Conservation (phyloP, 306 rosid species). For the Albizia julibrissin region DNA sequence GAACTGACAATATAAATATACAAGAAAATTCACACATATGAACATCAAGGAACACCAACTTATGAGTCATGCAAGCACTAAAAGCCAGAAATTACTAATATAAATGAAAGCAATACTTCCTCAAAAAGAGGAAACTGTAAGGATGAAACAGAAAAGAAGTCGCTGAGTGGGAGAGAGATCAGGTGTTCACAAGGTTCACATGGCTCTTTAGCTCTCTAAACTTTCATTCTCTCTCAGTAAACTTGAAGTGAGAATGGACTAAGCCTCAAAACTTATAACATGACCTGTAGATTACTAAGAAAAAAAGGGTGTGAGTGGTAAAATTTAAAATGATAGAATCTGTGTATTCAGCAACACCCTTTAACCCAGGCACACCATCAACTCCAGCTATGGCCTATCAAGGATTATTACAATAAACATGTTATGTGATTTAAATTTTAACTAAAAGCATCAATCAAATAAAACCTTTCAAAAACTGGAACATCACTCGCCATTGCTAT, state of each 20-base stretch:
- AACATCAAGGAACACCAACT: neutral
- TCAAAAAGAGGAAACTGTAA: neutral
- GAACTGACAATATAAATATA: no score
- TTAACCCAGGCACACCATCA: neutral
- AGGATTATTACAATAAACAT: neutral
- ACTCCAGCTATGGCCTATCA: neutral
- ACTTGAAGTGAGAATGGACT: neutral
- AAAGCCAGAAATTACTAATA: neutral
- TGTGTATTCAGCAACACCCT: neutral
- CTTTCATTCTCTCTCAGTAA: neutral
- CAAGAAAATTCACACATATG: neutral
- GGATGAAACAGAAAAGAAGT: neutral
- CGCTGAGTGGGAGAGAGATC: neutral
- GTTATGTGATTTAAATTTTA: neutral
- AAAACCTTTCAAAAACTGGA: no score
- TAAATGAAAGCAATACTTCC: neutral
- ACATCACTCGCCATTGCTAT: neutral
- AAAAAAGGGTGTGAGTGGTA: neutral
- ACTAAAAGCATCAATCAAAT: no score
- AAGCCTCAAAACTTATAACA: neutral
- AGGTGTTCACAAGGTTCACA: no score
- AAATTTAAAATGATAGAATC: neutral
- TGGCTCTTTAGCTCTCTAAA: no score
- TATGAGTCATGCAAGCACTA: neutral
- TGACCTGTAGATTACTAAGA: neutral